Conservation (phyloP, 768 basidiomycete species). For the Pulveroboletus sp. region DNA sequence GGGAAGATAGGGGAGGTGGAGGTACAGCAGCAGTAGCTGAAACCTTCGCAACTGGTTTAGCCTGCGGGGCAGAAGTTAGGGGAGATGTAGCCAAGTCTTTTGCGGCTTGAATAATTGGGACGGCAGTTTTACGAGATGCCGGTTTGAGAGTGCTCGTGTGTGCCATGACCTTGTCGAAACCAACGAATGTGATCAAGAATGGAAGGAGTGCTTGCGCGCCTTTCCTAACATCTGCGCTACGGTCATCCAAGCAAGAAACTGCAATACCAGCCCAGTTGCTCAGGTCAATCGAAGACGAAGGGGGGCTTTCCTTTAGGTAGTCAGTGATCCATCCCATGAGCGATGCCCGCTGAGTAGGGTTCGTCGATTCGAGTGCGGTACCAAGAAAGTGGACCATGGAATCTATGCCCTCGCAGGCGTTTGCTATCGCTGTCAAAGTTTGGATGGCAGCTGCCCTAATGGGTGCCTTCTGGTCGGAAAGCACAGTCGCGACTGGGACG, state of each 20-base stretch:
- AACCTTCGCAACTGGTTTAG: slow-evolving; percentile 28
- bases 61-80: slow-evolving; percentile 27
- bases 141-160: slow-evolving; percentile 86
- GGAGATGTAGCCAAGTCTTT: slow-evolving; percentile 40
- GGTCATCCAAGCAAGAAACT: slow-evolving; percentile 83
- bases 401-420: slow-evolving; percentile 81
- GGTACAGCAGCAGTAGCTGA: slow-evolving; percentile 17
- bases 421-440: slow-evolving; percentile 77
- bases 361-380: slow-evolving; percentile 76
- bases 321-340: slow-evolving; percentile 77
- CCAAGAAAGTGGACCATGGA: slow-evolving; percentile 73
- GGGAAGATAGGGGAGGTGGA: slow-evolving; percentile 24
- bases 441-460: slow-evolving; percentile 75
- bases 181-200: slow-evolving; percentile 62
- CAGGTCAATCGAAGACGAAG: slow-evolving; percentile 58
- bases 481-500: slow-evolving; percentile 71
- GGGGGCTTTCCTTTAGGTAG: slow-evolving; percentile 65
- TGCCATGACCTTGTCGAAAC: slow-evolving; percentile 82
- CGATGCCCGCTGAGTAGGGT: slow-evolving; percentile 81
- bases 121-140: slow-evolving; percentile 77
- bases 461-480: slow-evolving; percentile 89
- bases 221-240: slow-evolving; percentile 88
- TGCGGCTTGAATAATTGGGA: slow-evolving; percentile 87
- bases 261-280: slow-evolving; percentile 59
- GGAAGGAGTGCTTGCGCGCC: slow-evolving; percentile 81